Base-by-base conservation (phyloP, 192 early-diverging fungal genomes). In the Coemansia sp. region DNA sequence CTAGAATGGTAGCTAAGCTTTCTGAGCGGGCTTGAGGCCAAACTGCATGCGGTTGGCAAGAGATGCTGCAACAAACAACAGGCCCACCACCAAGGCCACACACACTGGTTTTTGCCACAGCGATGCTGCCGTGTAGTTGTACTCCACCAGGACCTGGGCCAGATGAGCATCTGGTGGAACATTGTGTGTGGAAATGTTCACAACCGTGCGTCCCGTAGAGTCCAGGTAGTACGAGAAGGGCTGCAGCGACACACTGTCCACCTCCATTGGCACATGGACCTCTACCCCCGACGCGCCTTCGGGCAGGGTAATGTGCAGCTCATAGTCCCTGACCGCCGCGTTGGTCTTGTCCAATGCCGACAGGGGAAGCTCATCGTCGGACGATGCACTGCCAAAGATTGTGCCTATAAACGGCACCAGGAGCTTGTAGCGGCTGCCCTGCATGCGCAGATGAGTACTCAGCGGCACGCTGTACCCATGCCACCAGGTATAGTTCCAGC, bases 401-500 rank as follows among this genome's bases (percentile, higher is more conserved):
- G 67, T 60, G 3, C 80, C 82, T 11, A 88, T 70, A 51, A 94
- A 84, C 9, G 83, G 81, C 16, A 89, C 75, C 9, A 81, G 75
- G 37, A 96, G 75, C 4, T 78, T 56, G 52, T 85, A 85, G 8
- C 67, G 57, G 5, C 66, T 73, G 31, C 43, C 53, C 3, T 53
- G 42, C 5, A 75, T 65, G 34, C 79, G 85, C 22, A 96, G 44
- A 58, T 86, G 86, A 16, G 67, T 51, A 31, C 52, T 44, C 18
- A 90, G 49, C 10, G 91, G 86, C 17, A 85, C 73, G 38, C 87
- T 85, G 77, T 92, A 99, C 4, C 91, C 93, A 55, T 91, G 85
- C 59, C 85, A 85, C 91, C 90, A 99, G 12, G 86, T 89, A 56
- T 94, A 98, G 54, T 85, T 87, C 94, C 95, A 98, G n/a, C 91